Base-by-base conservation (phyloP, 2,329 filamentous ascomycete genomes). In the Sporothrix pseudoabietina region DNA sequence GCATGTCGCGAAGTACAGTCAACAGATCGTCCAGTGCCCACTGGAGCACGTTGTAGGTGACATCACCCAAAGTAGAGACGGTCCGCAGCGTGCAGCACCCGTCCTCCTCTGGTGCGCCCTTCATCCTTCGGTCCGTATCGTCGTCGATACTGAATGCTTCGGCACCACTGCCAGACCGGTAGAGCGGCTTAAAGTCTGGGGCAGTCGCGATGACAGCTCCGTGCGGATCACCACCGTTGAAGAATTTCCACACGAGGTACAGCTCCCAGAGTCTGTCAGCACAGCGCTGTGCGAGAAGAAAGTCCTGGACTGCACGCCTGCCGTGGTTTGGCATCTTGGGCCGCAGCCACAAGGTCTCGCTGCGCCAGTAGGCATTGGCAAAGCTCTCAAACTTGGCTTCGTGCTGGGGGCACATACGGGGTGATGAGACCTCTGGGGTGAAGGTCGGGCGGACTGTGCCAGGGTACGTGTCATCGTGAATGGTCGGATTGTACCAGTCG, bases 341-440 rank as follows among this genome's bases (percentile, higher is more conserved):
- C 26, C 41, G 61, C 47, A 75, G 65, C 75, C 75, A 74, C 26
- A 72, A 39, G 19, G 73, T 44, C 68, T 75, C 75, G 75, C 75
- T 75, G 49, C 55, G 49, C 73, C 73, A 75, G 41, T 72, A 71
- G 14, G 71, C 71, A 3, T 41, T 70, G 19, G 52, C 59, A 1
- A 54, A 44, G 22, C 35, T 14, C 59, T 74, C 73, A 22, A 72
- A 65, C 59, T 54, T 35, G 16, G 26, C 30, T 39, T 75, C 75
- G 72, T 75, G 75, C 5, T 54, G 14, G 8, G 44, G 16, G 35
- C 74, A 75, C 74, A 71, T 65, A 0, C 74, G 74, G 5, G 73
- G 74, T 10, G 74, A 72, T 4, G 52, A 22, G 10, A 10, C 54
- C 16, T 32, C 35, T 5, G 22, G 57, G n/a, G 14, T 14, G 54